Evolutionary conservation across 2,329 filamentous ascomycete species (phyloP).

Genomic region (Fusarium sp.): DNA sequence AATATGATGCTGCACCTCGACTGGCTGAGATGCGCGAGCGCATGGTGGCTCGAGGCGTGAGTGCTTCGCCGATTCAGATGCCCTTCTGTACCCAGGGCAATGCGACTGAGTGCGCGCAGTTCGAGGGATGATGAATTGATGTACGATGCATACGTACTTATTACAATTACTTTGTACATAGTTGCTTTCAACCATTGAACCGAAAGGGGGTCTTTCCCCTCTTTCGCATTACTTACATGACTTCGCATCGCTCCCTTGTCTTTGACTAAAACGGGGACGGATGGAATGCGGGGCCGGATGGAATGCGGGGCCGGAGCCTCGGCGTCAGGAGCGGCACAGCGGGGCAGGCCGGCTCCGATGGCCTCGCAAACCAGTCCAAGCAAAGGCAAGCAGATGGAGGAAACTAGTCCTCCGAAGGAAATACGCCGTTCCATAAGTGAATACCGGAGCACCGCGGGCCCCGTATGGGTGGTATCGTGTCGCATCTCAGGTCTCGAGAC

Average conservation of each 20-base stretch:
- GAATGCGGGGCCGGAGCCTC: slow-evolving; percentile 33
- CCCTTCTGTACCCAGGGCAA: slow-evolving; percentile 54
- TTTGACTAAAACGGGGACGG: background rate
- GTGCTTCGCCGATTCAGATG: slow-evolving; percentile 75
- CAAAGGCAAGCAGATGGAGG: background rate
- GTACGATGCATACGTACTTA: background rate
- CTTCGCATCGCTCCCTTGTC: background rate
- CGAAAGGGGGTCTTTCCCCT: background rate
- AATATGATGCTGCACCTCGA: slow-evolving; percentile 75
- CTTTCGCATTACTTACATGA: background rate
- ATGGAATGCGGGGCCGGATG: slow-evolving; percentile 32
- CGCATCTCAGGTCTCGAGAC: background rate
- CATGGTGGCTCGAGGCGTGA: slow-evolving; percentile 74
- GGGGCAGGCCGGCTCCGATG: slow-evolving; percentile 4
- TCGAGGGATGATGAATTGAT: slow-evolving; percentile 14
- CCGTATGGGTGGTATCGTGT: slow-evolving; percentile 5
- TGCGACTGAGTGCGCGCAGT: slow-evolving; percentile 43
- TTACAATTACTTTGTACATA: slow-evolving; percentile 9
- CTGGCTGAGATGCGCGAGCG: slow-evolving; percentile 82
- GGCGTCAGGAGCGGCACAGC: slow-evolving; percentile 2
- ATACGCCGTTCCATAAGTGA: background rate
- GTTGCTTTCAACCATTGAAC: slow-evolving; percentile 2
- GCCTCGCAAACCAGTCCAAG: background rate
- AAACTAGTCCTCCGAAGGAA: background rate
- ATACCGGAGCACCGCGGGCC: slow-evolving; percentile 23